Evolutionary conservation across 1,284 basidiomycete genomes (phyloP), one percentile per base, ranked within the genome.

Genomic region (Paramarasmius palmivorus): DNA sequence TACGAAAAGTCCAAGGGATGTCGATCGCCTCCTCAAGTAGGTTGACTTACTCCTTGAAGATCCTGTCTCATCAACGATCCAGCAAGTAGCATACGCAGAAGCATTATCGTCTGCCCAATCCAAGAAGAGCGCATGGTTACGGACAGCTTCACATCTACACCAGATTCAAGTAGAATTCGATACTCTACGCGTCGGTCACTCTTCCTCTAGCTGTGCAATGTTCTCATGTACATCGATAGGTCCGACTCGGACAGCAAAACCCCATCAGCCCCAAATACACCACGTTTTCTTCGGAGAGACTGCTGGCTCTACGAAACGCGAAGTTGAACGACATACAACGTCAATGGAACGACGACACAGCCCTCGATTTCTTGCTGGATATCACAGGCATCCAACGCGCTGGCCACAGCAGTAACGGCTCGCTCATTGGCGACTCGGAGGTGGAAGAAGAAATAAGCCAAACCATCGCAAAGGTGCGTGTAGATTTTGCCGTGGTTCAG

Each of bases 301-400:
- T 78, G 3, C 47, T 70, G 41, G 63, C 69, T 2, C 59, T 75
- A 17, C 65, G 66, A 15, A 61, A 71, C 15, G 69, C 73, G 1
- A 70, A 68, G 50, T 57, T 64, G 3, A 56, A 67, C 19, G 67
- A 72, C 42, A 63, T 77, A 3, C 59, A 66, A 20, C 57, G 59
- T 17, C 53, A 47, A 10, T 77, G 74, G 74, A 22, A 47, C 39
- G 29, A 32, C 12, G 29, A 32, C 29, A 12, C 6, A 12, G 29
- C 29, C 7, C 29, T 32, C 29, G 29, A 32, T 32, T 32, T 32
- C 12, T 12, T 32, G 12, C 12, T 32, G 29, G 29, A 32, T 12
- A 32, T 32, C 29, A 12, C 29, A 32, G 29, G 29, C 29, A 6
- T 32, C 6, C 29, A 32, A 12, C 29, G 29, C 6, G 12, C 29